phyloP scores from a whole-genome alignment of 2,329 filamentous ascomycete genomes.

The Cephalotrichum gorgonifer region DNA sequence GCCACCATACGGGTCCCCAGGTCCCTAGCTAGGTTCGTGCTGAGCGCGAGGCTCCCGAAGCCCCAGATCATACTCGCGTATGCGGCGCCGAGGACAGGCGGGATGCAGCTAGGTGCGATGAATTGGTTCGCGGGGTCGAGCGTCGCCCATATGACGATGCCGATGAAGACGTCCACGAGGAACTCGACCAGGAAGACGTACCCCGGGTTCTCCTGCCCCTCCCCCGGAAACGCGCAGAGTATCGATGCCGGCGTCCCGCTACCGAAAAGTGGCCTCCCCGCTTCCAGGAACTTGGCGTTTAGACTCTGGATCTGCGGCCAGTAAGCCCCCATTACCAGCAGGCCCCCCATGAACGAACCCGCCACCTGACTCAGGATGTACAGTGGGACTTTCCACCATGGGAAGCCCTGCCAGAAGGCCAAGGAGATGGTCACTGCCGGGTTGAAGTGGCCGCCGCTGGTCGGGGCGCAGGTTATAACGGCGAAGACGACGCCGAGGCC shows the following conservation, averaged over 20 bases:
- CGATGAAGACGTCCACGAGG: slow-evolving; percentile 46
- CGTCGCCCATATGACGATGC: slow-evolving; percentile 45
- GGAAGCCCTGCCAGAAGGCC: slow-evolving; percentile 45
- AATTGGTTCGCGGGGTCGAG: slow-evolving; percentile 51
- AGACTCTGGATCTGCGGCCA: slow-evolving; percentile 31
- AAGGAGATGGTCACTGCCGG: slow-evolving; percentile 36
- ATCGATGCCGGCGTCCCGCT: slow-evolving; percentile 41
- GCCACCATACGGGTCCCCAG: slow-evolving; percentile 48
- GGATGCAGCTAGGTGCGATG: slow-evolving; percentile 32
- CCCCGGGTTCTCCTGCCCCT: slow-evolving; percentile 38
- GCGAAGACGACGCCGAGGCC: slow-evolving; percentile 48
- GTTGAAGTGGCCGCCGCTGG: slow-evolving; percentile 45
- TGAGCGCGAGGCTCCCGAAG: slow-evolving; percentile 43
- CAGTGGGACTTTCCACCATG: slow-evolving; percentile 44
- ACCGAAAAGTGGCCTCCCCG: slow-evolving; percentile 19
- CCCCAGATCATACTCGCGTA: slow-evolving; percentile 46
- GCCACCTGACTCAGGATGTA: slow-evolving; percentile 48
- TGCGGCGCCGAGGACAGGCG: slow-evolving; percentile 44
- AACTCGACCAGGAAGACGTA: slow-evolving; percentile 50
- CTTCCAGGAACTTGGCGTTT: slow-evolving; percentile 22
- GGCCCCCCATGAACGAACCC: slow-evolving; percentile 42
- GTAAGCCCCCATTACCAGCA: slow-evolving; percentile 46
- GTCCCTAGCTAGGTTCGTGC: slow-evolving; percentile 47
- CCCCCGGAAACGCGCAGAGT: slow-evolving; percentile 40
- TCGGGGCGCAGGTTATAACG: slow-evolving; percentile 44